Evolutionary conservation across 2,329 filamentous ascomycete genomes (phyloP), one percentile per base, ranked within the genome.

Genomic region (Emmonsia crescens): DNA sequence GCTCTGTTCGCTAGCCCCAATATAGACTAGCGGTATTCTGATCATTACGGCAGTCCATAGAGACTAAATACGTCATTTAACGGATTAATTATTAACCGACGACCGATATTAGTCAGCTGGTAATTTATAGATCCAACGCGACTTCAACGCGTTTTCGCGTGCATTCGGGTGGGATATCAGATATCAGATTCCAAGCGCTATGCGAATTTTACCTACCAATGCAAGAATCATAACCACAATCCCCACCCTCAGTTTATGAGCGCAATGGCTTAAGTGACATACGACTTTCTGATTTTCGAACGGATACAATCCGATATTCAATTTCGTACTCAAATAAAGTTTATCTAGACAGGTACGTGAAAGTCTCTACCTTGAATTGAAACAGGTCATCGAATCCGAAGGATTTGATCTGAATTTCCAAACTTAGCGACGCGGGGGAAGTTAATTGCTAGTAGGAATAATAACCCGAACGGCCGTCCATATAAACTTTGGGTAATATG

Each of bases 1-100:
- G 46, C 55, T 49, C 49, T 29, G 21, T 29, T 6, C 48, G 49
- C 64, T 65, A 66, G 52, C 60, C 65, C 65, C 5, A 9, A 64
- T 61, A 38, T 5, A 61, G 63, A 60, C 60, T 65, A 66, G 62
- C 27, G 48, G 6, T 2, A 8, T 9, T 5, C 21, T 33, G 6
- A 1, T 5, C 1, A 1, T 8, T 40, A 58, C 44, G 57, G 57
- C 21, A 21, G 38, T 10, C 3, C 5, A 12, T 5, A 14, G 1
- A 12, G 2, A 3, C 56, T 24, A 57, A 44, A 4, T 8, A 8
- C 27, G 33, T 3, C 16, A 21, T 24, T 31, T n/a, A 16, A 16
- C 19, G 56, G 56, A 57, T 57, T 46, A 57, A 57, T 21, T 27
- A 40, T 36, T n/a, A 9, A 16, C 54, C 33, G 33, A 14, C 9